These are phyloP conservation scores for Podaxis sp. DNA, from an alignment of 768 basidiomycete genomes.

Conservation along the genomic window DNA sequence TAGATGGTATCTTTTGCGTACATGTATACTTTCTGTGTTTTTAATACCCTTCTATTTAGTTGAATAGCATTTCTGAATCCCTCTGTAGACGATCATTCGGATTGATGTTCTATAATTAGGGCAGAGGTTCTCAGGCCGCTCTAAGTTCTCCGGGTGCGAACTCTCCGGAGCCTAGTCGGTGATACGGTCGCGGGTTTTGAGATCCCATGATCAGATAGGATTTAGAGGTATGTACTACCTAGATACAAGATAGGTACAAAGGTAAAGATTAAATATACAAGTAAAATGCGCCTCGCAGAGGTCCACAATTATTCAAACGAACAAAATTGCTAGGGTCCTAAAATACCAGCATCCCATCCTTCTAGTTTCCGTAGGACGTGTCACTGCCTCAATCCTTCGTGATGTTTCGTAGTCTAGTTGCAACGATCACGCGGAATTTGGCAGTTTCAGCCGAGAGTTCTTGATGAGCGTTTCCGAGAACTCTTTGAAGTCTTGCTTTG, in stretches of 20 bases:
- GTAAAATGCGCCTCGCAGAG: constrained; percentile 5
- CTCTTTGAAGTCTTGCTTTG: constrained; percentile 51
- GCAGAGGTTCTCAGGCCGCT: neutral
- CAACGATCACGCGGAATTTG: neutral
- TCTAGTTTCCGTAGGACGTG: neutral
- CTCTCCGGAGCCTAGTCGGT: neutral
- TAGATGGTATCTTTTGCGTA: neutral
- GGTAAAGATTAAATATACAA: neutral
- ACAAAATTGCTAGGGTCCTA: neutral
- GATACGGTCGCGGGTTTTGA: neutral
- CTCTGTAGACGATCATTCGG: neutral
- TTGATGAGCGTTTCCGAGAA: constrained; percentile 46
- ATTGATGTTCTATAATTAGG: neutral
- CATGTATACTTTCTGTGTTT: neutral
- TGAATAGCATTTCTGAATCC: neutral
- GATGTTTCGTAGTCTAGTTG: neutral
- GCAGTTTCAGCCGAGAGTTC: constrained; percentile 33
- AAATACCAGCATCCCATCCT: neutral
- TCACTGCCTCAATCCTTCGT: neutral
- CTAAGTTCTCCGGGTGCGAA: neutral
- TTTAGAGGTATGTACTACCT: neutral
- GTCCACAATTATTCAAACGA: neutral
- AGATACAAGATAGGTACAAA: neutral
- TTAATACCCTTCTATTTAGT: neutral
- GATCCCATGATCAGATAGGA: neutral